Percentiles rank a stretch among this genome's conserved stretches.
These are phyloP conservation scores for Phytopythium delawarense DNA, from an alignment of 352 stramenopile species.

Conservation along the genomic window DNA sequence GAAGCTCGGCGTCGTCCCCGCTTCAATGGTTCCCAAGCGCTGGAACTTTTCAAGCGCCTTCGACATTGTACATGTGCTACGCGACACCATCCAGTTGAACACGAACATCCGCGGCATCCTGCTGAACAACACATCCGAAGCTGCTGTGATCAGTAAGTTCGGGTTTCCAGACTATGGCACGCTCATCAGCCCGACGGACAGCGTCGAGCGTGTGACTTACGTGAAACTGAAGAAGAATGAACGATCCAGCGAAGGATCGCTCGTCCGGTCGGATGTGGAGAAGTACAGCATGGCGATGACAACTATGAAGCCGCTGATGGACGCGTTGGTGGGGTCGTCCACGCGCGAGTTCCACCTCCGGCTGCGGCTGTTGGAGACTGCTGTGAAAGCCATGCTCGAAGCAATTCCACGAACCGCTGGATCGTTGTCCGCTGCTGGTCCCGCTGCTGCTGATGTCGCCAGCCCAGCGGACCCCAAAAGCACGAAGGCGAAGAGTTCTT, in stretches of 20 bases:
- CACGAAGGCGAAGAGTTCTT: no score
- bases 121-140: not conserved
- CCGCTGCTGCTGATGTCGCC: no score
- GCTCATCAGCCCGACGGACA: not conserved
- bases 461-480: no score
- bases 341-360: conserved; percentile 2
- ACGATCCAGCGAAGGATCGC: not conserved
- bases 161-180: not conserved
- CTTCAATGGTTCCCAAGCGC: not conserved
- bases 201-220: not conserved
- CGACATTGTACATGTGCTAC: not conserved
- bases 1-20: not conserved
- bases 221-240: conserved; percentile 6
- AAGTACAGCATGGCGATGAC: conserved; percentile 6
- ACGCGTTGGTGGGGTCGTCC: not conserved
- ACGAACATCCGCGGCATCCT: not conserved
- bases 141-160: not conserved
- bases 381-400: not conserved
- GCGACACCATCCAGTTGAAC: not conserved
- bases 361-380: not conserved
- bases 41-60: not conserved
- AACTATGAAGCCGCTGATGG: not conserved
- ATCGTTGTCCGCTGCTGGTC: not conserved
- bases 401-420: not conserved
- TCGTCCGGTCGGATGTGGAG: not conserved